Conservation (phyloP, 208 protist genomes). For the Hexamita inflata region DNA sequence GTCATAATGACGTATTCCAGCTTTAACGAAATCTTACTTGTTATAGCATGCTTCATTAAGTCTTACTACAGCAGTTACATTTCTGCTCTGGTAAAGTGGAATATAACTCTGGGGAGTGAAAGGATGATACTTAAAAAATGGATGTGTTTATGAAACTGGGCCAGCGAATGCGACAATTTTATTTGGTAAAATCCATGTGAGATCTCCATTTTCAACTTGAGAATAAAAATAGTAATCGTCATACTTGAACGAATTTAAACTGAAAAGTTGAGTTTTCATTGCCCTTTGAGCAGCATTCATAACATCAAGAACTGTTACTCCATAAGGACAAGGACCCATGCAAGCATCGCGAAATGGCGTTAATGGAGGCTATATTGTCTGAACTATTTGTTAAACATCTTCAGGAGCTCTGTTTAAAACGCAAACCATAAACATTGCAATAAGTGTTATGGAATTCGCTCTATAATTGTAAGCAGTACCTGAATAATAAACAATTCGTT, state of each 20-base stretch:
- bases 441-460: constrained; percentile 30
- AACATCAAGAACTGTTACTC: constrained; percentile 59
- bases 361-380: constrained; percentile 57
- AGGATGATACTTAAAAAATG: neutral
- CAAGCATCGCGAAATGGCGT: constrained; percentile 74
- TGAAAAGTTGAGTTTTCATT: constrained; percentile 55
- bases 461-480: neutral
- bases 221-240: constrained; percentile 64
- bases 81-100: constrained; percentile 36
- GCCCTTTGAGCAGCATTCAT: constrained; percentile 58
- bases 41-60: constrained; percentile 77
- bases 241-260: constrained; percentile 65
- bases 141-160: neutral
- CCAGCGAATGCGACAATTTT: constrained; percentile 71
- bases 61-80: constrained; percentile 68
- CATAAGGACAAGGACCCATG: constrained; percentile 49
- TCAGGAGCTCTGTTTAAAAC: constrained; percentile 52
- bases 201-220: constrained; percentile 65
- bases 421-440: constrained; percentile 21
- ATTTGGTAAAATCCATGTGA: constrained; percentile 75
- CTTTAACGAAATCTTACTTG: constrained; percentile 54
- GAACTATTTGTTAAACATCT: constrained; percentile 54
- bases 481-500: constrained; percentile 31
- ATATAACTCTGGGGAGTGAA: constrained; percentile 13
- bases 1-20: constrained; percentile 69